Evolutionary conservation across 306 rosid genomes (phyloP).

Genomic region (Vachellia pachyceras): DNA sequence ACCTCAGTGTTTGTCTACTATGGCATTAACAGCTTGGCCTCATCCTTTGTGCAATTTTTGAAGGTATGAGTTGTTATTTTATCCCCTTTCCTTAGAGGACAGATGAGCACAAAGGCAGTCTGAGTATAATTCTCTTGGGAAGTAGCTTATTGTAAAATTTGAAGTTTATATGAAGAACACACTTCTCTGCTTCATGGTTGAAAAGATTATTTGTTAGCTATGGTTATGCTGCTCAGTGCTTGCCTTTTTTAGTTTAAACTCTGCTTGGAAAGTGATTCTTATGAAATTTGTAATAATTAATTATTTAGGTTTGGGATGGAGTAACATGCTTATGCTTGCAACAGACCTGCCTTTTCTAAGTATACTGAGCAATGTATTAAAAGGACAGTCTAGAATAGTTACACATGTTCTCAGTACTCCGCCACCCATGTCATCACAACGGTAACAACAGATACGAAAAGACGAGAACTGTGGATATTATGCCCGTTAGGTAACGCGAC

Average conservation of each 20-base stretch:
- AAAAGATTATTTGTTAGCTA: slow-evolving; percentile 2
- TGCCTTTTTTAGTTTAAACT: background rate
- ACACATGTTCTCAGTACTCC: slow-evolving; percentile 20
- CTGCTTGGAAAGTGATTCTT: slow-evolving; percentile 5
- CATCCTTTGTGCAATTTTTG: slow-evolving; percentile 81
- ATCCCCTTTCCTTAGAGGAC: slow-evolving; percentile 23
- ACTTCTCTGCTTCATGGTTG: background rate
- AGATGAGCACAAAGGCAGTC: background rate
- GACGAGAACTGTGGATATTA: background rate
- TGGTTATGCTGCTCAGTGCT: slow-evolving; percentile 16
- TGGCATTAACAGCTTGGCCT: slow-evolving; percentile 82
- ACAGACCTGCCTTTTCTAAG: slow-evolving; percentile 15
- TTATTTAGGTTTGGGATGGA: background rate
- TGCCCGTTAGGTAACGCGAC: no score
- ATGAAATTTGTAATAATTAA: slow-evolving; percentile 5
- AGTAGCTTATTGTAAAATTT: slow-evolving; percentile 13
- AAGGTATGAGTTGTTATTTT: slow-evolving; percentile 57
- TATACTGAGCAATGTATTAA: background rate
- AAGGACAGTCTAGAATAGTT: background rate
- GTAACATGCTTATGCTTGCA: slow-evolving; percentile 30
- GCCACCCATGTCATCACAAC: background rate
- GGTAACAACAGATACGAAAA: slow-evolving; percentile 10
- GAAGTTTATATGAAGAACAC: slow-evolving; percentile 10
- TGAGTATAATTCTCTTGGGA: slow-evolving; percentile 1
- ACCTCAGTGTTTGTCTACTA: slow-evolving; percentile 58